Percentiles rank a stretch among this genome's conserved stretches.
These are phyloP conservation scores for Chlorella sorokiniana DNA, from an alignment of 139 green algal genomes.

Conservation along the genomic window DNA sequence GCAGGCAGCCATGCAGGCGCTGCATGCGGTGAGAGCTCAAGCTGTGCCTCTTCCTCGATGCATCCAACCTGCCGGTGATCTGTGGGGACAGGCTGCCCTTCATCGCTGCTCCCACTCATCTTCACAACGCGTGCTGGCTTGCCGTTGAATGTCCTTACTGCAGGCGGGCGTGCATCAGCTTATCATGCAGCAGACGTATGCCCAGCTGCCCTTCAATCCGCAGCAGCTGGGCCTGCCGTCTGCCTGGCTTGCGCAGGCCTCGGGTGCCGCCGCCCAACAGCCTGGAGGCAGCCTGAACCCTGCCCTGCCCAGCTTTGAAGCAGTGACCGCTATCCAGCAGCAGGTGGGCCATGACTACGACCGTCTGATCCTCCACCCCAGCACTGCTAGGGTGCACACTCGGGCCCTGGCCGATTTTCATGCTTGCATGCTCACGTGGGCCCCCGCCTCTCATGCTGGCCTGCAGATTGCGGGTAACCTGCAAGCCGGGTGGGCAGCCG, in stretches of 20 bases:
- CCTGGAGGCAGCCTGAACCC: not conserved
- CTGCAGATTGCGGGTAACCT: constrained; percentile 6
- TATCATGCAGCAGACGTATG: constrained; percentile 40
- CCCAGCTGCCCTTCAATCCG: constrained; percentile 6
- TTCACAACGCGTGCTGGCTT: not conserved
- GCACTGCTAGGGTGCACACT: too few species aligned
- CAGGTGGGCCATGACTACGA: too few species aligned
- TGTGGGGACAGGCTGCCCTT: not conserved
- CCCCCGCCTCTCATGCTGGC: too few species aligned
- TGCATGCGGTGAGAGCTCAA: constrained; percentile 13
- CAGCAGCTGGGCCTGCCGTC: constrained; percentile 21
- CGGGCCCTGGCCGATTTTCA: too few species aligned
- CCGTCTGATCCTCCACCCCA: too few species aligned
- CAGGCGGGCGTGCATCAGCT: constrained; percentile 37
- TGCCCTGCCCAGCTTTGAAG: not conserved
- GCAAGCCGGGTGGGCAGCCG: constrained; percentile 4
- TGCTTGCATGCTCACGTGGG: too few species aligned
- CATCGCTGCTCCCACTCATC: not conserved
- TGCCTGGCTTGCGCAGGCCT: not conserved
- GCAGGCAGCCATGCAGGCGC: constrained; percentile 40
- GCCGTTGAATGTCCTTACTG: not conserved
- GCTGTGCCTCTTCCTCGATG: not conserved
- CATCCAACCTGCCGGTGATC: not conserved
- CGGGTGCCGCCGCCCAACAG: not conserved
- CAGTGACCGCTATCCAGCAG: constrained; percentile 15